Conservation (phyloP, 352 stramenopile species). For the Phytophthora syringae region DNA sequence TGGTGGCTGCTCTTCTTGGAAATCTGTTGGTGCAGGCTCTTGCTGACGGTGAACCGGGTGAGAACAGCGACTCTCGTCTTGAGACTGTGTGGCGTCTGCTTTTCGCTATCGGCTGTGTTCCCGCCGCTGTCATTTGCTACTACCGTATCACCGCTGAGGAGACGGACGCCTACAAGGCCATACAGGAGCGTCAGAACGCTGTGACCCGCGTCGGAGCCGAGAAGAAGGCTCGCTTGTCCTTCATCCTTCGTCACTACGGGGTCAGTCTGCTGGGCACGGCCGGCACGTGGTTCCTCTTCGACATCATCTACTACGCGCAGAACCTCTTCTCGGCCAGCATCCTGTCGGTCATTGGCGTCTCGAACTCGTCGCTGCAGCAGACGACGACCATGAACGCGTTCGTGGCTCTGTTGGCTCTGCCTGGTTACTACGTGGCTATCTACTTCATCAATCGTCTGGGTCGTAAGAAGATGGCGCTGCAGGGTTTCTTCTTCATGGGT, state of each 20-base stretch:
- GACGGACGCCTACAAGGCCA: conserved; percentile 54
- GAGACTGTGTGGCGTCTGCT: conserved; percentile 67
- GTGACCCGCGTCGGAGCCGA: neutral
- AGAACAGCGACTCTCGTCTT: conserved; percentile 42
- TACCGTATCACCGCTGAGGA: conserved; percentile 63
- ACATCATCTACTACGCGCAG: conserved; percentile 85
- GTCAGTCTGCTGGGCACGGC: conserved; percentile 66
- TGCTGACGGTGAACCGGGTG: conserved; percentile 39
- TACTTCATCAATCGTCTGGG: conserved; percentile 74
- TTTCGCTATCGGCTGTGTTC: conserved; percentile 59
- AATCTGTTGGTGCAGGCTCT: conserved; percentile 58
- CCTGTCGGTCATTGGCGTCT: conserved; percentile 53
- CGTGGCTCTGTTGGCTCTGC: conserved; percentile 63
- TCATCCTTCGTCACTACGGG: conserved; percentile 64
- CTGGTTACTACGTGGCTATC: conserved; percentile 82
- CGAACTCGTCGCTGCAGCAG: conserved; percentile 45
- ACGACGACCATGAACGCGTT: conserved; percentile 64
- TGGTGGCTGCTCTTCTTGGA: conserved; percentile 57
- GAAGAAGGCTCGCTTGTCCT: conserved; percentile 18
- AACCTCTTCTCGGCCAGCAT: conserved; percentile 83
- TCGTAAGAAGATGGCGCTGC: conserved; percentile 70
- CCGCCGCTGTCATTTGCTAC: conserved; percentile 39
- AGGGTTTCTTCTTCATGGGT: conserved; percentile 72
- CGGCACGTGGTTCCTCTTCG: conserved; percentile 87
- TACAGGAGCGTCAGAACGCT: neutral